These are phyloP conservation scores for Geum urbanum DNA, from an alignment of 306 rosid species.

Conservation along the genomic window DNA sequence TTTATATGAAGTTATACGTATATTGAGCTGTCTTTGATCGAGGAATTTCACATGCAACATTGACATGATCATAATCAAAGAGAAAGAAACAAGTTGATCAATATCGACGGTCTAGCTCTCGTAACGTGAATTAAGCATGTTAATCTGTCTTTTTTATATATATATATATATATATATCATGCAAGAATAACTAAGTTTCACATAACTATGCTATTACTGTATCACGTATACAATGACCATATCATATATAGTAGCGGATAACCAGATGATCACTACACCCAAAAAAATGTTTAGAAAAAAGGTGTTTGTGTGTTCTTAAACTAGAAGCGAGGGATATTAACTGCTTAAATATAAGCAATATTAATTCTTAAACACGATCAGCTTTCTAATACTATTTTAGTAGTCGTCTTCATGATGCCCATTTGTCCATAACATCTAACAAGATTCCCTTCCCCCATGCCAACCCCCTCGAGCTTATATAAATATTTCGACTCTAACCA, in stretches of 20 bases:
- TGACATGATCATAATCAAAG: no score
- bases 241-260: no score
- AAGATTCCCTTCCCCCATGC: slow-evolving; percentile 25
- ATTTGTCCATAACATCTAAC: slow-evolving; percentile 20
- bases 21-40: neutral
- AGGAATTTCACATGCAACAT: neutral
- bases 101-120: no score
- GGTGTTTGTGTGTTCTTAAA: no score
- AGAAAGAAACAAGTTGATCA: no score
- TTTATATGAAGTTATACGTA: neutral
- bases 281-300: no score
- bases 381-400: neutral
- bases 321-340: no score
- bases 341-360: no score
- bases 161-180: no score
- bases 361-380: neutral
- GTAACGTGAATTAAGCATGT: neutral
- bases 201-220: neutral
- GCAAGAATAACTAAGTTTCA: neutral
- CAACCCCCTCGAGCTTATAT: slow-evolving; percentile 1
- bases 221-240: no score
- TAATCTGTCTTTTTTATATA: no score
- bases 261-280: no score
- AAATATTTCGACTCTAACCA: slow-evolving; percentile 2
- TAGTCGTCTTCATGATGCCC: slow-evolving; percentile 16